Evolutionary conservation across 108 stramenopile species (phyloP), one percentile per base, ranked within the genome.

Genomic region (Craspedostauros australis): DNA sequence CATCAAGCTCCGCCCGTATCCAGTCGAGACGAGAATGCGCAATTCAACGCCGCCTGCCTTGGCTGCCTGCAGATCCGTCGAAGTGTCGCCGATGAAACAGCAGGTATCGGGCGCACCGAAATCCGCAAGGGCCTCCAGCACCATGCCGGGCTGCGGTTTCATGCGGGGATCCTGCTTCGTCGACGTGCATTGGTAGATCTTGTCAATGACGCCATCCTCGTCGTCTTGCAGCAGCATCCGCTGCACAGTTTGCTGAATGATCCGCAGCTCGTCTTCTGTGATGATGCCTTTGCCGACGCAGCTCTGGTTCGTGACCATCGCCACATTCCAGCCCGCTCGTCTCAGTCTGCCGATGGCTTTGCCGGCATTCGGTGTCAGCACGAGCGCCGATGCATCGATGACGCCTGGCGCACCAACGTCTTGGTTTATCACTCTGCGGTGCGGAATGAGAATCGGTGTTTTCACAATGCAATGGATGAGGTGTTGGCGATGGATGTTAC

Each of bases 111-210:
- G 16, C 7, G 38, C n/a, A 12, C 24, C 9, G 39, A 43, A 67
- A 22, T 63, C 39, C 5, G 22, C 16, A 2, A 30, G 38, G 12
- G 72, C 72, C 44, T 73, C 72, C 8, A 52, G 22, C 16, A 73
- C 51, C 72, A 73, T 73, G 44, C 72, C 72, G 5, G 72, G 66
- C 33, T 50, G 31, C 43, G 72, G 72, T 57, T 73, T 73, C 49
- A 11, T 51, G 31, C 72, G 23, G 1, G 40, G 46, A 40, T 67
- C 61, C 3, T 46, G 15, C 29, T 50, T 34, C 11, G 41, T 18
- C 9, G 57, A 51, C 0, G 72, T 73, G 31, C 72, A 73, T 11
- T 26, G n/a, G 22, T 45, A 73, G 19, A 73, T 44, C 7, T 67
- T 3, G 43, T 73, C 61, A 19, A 67, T 29, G 1, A 6, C 8